Base-by-base conservation (phyloP, 1,284 basidiomycete species). In the Ustilago crameri region DNA sequence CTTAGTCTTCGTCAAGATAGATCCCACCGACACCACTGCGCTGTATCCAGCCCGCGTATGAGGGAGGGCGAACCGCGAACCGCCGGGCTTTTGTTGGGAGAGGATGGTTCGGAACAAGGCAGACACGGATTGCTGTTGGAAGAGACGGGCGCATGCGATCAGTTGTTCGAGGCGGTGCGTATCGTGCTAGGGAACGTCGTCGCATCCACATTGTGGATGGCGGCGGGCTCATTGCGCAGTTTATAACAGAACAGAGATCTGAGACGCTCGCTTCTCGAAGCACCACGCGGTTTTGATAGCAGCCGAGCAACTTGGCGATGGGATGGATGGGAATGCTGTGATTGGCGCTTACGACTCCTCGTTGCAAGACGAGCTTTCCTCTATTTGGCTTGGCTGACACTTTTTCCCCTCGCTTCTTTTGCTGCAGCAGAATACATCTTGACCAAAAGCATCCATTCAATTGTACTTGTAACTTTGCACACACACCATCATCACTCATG, bases 171-270 rank as follows among this genome's bases (percentile, higher is more conserved):
- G 56, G 52, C 45, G 56, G 61, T 60, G 57, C 45, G 40, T 35
- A 34, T 15, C 32, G 34, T 8, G 7, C 12, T 17, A 56, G 61
- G 55, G 5, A 70, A 56, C 45, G 66, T n/a, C n/a, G n/a, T n/a
- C n/a, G n/a, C n/a, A 65, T 57, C 56, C 51, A 55, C 35, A 18
- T n/a, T 43, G 12, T 44, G 45, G 34, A 37, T 47, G 58, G 52
- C 9, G 17, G 38, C 7, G 22, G 18, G 50, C 68, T 38, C 62
- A n/a, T 40, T 71, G 68, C 68, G 68, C 68, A 59, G n/a, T 10
- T 20, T 51, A n/a, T 22, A 9, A 45, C 38, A 67, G 69, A 72
- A 72, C 69, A 72, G 69, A 72, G 63, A 72, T 67, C 69, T 72
- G 69, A 72, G 63, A 59, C 64, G 60, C n/a, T n/a, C n/a, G n/a